phyloP scores from a whole-genome alignment of 495 filamentous ascomycete species.

The Hypomontagnella monticulosa region DNA sequence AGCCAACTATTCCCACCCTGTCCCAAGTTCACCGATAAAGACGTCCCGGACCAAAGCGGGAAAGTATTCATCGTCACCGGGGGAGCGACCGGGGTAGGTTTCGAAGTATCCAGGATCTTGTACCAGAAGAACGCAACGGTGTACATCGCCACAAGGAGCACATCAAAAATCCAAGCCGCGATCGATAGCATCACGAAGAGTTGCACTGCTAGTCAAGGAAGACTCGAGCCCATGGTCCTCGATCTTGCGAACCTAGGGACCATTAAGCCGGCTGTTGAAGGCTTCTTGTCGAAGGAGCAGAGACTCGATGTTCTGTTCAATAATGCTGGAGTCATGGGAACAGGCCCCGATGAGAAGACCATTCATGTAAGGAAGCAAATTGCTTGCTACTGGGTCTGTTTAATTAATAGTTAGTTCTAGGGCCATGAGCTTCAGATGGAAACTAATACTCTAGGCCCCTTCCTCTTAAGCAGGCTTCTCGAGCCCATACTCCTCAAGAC shows the following conservation, averaged over 20 bases:
- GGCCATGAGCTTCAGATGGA: slow-evolving; percentile 51
- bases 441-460: slow-evolving; percentile 54
- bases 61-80: slow-evolving; percentile 59
- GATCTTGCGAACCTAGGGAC: slow-evolving; percentile 43
- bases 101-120: slow-evolving; percentile 55
- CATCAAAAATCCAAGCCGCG: slow-evolving; percentile 34
- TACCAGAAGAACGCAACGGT: slow-evolving; percentile 57
- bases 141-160: slow-evolving; percentile 59
- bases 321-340: slow-evolving; percentile 54
- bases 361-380: slow-evolving; percentile 8
- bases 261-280: slow-evolving; percentile 37
- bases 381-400: background rate
- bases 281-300: slow-evolving; percentile 37
- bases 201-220: slow-evolving; percentile 19
- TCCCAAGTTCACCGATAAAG: slow-evolving; percentile 38
- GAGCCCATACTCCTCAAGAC: slow-evolving; percentile 48
- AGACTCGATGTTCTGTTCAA: slow-evolving; percentile 47
- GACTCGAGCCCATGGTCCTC: slow-evolving; percentile 32
- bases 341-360: slow-evolving; percentile 37
- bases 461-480: slow-evolving; percentile 55
- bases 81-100: slow-evolving; percentile 55
- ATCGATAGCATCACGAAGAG: slow-evolving; percentile 33
- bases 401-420: slow-evolving; percentile 33
- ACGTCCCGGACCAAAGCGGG: slow-evolving; percentile 30
- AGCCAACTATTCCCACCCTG: slow-evolving; percentile 46